Evolutionary conservation across 345 rosid species (phyloP), one percentile per base, ranked within the genome.

Genomic region (Pistacia vera): DNA sequence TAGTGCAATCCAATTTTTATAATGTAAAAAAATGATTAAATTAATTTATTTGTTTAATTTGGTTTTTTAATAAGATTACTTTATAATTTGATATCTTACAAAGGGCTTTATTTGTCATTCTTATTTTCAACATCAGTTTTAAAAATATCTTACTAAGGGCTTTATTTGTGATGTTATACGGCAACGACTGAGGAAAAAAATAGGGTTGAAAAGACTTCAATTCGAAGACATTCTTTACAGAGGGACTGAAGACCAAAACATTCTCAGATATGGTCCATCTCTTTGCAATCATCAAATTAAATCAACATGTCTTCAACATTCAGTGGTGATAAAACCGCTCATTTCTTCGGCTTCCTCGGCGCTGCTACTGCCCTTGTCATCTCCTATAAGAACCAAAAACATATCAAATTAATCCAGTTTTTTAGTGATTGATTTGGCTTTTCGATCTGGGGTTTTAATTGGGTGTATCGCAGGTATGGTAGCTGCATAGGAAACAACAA

Each of bases 361-460:
- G 96, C 97, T 9, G 96, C 98, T 18, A 94, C 98, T 12, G 97
- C 98, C 28, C 97, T 94, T 77, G 93, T 94, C 80, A 92, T 94
- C 90, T 92, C 97, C 74, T 94, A 97, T 94, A 86, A 89, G 10
- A 35, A 8, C 2, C 7, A 58, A 41, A 41, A 9, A 10, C 5
- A 4, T 14, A 4, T 33, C 14, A 20, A 0, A 66, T 18, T 25
- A 41, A 48, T 41, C 16, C 35, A 44, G 25, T 52, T 63, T 70
- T 25, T 66, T 58, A 55, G 49, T 17, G 8, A 3, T 49, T 52
- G 36, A 16, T 52, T 62, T 64, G 11, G 20, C 16, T 44, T 8
- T 3, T 5, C 70, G 81, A 74, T 77, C 76, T 22, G 12, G 66
- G 73, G 46, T 54, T 83, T 71, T 25, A 67, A 76, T 74, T 44